Base-by-base conservation (phyloP, 2,329 filamentous ascomycete genomes). In the Botrytis elliptica region DNA sequence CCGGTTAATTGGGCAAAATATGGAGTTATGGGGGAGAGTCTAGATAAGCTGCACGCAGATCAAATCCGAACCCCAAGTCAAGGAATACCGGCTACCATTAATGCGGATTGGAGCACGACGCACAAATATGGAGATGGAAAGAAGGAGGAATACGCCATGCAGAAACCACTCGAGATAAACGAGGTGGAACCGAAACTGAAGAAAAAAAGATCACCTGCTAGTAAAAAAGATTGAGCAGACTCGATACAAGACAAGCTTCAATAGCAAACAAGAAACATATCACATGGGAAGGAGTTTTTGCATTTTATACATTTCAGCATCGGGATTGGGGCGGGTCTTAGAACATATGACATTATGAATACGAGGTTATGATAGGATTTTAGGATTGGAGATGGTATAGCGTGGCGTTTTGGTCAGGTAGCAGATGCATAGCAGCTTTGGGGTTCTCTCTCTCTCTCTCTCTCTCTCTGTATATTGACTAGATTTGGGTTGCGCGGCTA, bases 1-100 rank as follows among this genome's bases (percentile, higher is more conserved):
- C 92, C 93, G 14, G 91, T 98, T 80, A 97, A 98, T 84, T 98
- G 95, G 95, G 89, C 91, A 20, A 95, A 97, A 81, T 98, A 98
- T 82, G 93, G 93, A 78, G 87, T 98, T n/a, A 90, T 96, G 4
- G 95, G 94, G 67, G 91, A 93, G 74, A 89, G 93, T 1, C 86
- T 98, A 52, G 94, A 98, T 82, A 92, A 90, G 81, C 85, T 98
- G 76, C 95, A 98, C 81, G 88, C 90, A 69, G 93, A 97, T 80
- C 94, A 98, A 83, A 84, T 90, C 70, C 83, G 85, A 67, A 87
- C 88, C 71, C 94, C 94, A 1, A 84, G 83, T 14, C 85, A 87
- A 59, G 89, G 89, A 1, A 81, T 81, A 22, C 89, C 89, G 0
- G 86, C 86, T 29, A 79, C 77, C 10, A 69, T 83, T 9, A 79